Percentiles rank a stretch among this genome's conserved stretches.
phyloP scores from a whole-genome alignment of 2,329 filamentous ascomycete species.

The Microsporum ferrugineum region DNA sequence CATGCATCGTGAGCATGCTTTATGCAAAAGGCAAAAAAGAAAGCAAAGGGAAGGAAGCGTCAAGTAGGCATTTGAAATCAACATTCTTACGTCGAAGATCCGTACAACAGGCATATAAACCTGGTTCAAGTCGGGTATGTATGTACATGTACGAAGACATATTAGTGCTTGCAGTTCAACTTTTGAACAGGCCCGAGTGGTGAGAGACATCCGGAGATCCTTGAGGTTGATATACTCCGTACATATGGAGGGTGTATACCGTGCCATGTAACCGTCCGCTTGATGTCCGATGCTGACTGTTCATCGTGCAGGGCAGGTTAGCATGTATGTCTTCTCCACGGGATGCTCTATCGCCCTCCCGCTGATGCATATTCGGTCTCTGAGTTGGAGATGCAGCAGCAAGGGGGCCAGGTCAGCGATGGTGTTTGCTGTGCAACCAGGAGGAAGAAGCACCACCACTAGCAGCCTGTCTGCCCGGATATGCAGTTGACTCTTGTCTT shows the following conservation, averaged over 20 bases:
- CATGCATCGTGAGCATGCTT: not conserved
- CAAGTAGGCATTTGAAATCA: not conserved
- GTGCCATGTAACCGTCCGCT: not conserved
- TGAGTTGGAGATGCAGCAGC: not conserved
- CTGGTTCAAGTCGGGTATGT: not conserved
- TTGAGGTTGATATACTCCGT: not conserved
- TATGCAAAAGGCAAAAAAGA: not conserved
- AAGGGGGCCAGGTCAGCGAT: not conserved
- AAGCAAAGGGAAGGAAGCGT: not conserved
- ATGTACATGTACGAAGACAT: not conserved
- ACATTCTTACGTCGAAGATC: not conserved
- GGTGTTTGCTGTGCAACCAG: not conserved
- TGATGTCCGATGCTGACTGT: not conserved
- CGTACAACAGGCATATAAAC: not conserved
- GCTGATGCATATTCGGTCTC: not conserved
- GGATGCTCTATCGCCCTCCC: not conserved
- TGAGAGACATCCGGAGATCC: not conserved
- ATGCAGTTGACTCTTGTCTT: too few relatives aligned
- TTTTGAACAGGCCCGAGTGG: not conserved
- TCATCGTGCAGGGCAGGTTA: not conserved
- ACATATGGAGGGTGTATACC: not conserved
- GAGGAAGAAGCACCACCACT: not conserved
- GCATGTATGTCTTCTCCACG: not conserved
- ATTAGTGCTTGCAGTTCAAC: not conserved
- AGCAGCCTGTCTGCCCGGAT: too few relatives aligned